Evolutionary conservation across 2,329 filamentous ascomycete genomes (phyloP).

Genomic region (Ophiostoma ips): DNA sequence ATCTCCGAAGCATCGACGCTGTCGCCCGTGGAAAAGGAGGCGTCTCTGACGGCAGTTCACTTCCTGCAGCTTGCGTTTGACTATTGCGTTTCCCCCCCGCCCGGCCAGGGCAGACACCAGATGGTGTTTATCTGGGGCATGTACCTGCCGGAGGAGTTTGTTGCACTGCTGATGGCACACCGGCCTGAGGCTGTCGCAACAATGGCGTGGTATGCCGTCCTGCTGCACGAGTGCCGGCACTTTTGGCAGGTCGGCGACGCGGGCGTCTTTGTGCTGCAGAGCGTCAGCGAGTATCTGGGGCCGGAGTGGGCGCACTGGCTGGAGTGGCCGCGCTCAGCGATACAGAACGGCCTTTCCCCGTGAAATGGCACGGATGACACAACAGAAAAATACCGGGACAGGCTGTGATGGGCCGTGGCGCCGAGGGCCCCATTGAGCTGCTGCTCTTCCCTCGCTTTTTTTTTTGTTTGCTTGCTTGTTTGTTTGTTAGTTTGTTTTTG

Average conservation of each 20-base stretch:
- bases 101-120: conserved; percentile 11
- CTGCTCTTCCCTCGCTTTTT: no score
- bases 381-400: no score
- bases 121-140: conserved; percentile 24
- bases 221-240: conserved; percentile 23
- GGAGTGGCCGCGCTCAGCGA: conserved; percentile 14
- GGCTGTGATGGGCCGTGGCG: no score
- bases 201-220: conserved; percentile 28
- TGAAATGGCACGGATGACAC: background rate
- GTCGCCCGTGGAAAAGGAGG: conserved; percentile 11
- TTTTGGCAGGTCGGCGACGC: conserved; percentile 23
- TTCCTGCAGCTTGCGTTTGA: conserved; percentile 21
- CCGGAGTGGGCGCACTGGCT: conserved; percentile 21
- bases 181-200: conserved; percentile 26
- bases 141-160: conserved; percentile 22
- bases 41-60: conserved; percentile 15
- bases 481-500: no score
- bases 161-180: conserved; percentile 21
- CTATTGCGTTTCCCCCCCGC: conserved; percentile 5
- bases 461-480: no score
- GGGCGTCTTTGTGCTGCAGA: conserved; percentile 19
- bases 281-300: conserved; percentile 17
- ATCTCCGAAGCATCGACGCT: conserved; percentile 11
- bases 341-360: conserved; percentile 6
- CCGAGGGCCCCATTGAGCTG: no score